phyloP scores from a whole-genome alignment of 805 yeast species.

The Kazachstania psychrophila region DNA sequence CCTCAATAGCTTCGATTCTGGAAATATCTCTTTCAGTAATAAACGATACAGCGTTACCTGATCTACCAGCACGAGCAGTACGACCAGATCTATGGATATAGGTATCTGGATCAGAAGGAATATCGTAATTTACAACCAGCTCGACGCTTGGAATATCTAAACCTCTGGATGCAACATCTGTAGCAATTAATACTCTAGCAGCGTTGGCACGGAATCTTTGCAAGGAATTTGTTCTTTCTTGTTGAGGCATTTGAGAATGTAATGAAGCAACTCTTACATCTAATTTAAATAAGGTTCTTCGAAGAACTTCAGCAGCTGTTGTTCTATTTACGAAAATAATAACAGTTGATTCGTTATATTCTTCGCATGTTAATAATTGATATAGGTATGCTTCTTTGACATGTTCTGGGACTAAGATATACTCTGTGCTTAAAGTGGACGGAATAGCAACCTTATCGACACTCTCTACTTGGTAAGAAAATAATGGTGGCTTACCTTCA shows the following conservation, averaged over 20 bases:
- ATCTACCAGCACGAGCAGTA: constrained; percentile 95
- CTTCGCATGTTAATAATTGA: constrained; percentile 52
- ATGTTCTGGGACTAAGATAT: constrained; percentile 71
- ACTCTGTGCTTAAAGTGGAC: constrained; percentile 51
- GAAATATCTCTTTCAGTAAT: constrained; percentile 79
- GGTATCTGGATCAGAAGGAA: constrained; percentile 94
- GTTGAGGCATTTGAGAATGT: constrained; percentile 91
- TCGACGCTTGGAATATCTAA: constrained; percentile 91
- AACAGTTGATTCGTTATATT: constrained; percentile 56
- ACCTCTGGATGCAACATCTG: constrained; percentile 97
- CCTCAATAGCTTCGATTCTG: constrained; percentile 79
- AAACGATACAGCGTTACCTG: constrained; percentile 74
- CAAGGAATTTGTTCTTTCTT: constrained; percentile 80
- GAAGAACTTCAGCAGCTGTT: constrained; percentile 74
- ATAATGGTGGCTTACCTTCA: constrained; percentile 45
- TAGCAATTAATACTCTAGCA: constrained; percentile 84
- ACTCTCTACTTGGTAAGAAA: constrained; percentile 18
- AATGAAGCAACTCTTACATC: constrained; percentile 80
- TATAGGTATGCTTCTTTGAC: constrained; percentile 85
- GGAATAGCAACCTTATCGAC: constrained; percentile 78
- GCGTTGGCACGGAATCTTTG: constrained; percentile 93
- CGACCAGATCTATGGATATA: constrained; percentile 96
- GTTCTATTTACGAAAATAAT: constrained; percentile 91
- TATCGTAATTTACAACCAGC: constrained; percentile 81
- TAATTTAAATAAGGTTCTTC: constrained; percentile 63